These are phyloP conservation scores for Vitis riparia DNA, from an alignment of 164 flowering plant species.

Conservation along the genomic window DNA sequence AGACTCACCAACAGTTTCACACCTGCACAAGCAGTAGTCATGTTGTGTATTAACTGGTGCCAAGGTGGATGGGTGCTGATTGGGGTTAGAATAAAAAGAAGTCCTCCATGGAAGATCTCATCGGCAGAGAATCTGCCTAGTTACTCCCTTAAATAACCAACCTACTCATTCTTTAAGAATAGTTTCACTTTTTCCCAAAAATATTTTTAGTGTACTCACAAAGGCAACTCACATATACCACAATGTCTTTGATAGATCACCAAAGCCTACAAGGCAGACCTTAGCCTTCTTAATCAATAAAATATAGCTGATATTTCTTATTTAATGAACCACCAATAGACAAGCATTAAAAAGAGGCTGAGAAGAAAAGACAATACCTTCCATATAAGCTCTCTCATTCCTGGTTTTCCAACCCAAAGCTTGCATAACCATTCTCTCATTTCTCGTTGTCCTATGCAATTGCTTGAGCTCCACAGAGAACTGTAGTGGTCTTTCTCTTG, in stretches of 20 bases:
- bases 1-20: background rate
- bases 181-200: background rate
- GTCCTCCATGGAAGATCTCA: background rate
- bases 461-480: conserved; percentile 74
- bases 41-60: background rate
- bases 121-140: background rate
- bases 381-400: conserved; percentile 78
- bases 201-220: background rate
- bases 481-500: conserved; percentile 84
- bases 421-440: conserved; percentile 84
- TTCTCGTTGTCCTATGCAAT: conserved; percentile 85
- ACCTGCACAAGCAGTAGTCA: background rate
- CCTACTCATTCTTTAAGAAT: background rate
- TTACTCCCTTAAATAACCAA: background rate
- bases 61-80: background rate
- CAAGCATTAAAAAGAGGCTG: conserved; percentile 3
- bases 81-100: background rate
- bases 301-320: background rate
- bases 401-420: conserved; percentile 85
- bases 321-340: background rate
- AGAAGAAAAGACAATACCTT: conserved; percentile 50
- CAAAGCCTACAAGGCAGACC: background rate
- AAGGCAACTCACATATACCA: background rate
- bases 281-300: background rate
- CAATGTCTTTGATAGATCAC: background rate